phyloP scores from a whole-genome alignment of 1,284 basidiomycete genomes.

The Papiliotrema terrestris region DNA sequence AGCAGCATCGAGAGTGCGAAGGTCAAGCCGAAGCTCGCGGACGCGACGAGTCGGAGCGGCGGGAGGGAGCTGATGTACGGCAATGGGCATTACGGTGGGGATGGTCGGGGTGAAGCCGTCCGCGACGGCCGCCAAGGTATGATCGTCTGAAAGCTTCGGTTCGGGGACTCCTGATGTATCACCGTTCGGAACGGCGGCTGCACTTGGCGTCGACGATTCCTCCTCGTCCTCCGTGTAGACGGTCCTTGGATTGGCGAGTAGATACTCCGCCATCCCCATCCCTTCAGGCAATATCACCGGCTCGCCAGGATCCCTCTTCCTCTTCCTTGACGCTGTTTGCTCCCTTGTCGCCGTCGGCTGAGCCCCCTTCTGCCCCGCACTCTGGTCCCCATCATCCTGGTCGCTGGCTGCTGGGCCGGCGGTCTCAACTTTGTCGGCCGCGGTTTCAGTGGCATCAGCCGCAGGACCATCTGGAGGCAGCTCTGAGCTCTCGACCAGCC shows the following conservation, averaged over 20 bases:
- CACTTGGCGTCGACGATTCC: too few species aligned
- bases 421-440: not conserved
- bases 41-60: conserved; percentile 21
- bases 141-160: too few species aligned
- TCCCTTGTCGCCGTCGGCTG: not conserved
- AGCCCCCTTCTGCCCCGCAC: not conserved
- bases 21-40: conserved; percentile 38
- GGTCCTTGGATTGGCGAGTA: not conserved
- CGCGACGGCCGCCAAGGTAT: too few species aligned
- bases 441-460: not conserved
- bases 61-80: conserved; percentile 25
- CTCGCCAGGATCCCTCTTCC: not conserved
- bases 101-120: too few species aligned
- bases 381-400: too few species aligned
- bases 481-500: conserved; percentile 29
- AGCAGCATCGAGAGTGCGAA: conserved; percentile 35
- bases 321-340: not conserved
- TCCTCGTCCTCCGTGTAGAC: too few species aligned
- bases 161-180: too few species aligned
- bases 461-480: conserved; percentile 16
- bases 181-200: too few species aligned
- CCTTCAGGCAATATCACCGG: conserved; percentile 6
- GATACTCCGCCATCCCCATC: conserved; percentile 1
- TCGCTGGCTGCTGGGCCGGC: too few species aligned
- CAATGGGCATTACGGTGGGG: too few species aligned